phyloP scores from a whole-genome alignment of 139 green algal genomes.

The Coelastrella sp. region DNA sequence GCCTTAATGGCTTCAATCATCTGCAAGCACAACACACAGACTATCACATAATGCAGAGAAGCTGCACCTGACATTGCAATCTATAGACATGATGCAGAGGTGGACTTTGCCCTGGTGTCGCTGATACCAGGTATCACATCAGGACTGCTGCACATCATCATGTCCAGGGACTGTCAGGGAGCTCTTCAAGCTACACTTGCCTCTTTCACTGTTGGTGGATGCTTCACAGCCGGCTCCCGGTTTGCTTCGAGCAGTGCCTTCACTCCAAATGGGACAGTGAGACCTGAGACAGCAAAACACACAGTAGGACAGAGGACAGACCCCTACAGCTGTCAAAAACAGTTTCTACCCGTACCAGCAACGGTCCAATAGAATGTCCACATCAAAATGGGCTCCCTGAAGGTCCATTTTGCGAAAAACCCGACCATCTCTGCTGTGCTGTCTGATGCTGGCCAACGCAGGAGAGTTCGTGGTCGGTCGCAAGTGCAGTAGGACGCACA shows the following conservation, averaged over 20 bases:
- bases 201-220: constrained; percentile 42
- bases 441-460: background rate
- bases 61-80: no score
- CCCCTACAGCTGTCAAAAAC: background rate
- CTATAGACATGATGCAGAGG: no score
- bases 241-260: background rate
- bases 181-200: background rate
- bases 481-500: no score
- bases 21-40: no score
- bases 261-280: constrained; percentile 33
- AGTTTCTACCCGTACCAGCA: constrained; percentile 13
- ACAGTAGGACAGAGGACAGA: background rate
- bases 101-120: no score
- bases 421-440: background rate
- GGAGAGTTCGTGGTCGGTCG: no score
- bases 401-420: constrained; percentile 39
- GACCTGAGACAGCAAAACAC: constrained; percentile 18
- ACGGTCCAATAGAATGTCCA: constrained; percentile 45
- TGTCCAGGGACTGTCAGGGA: no score
- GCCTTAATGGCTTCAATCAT: constrained; percentile 44
- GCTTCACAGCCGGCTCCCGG: constrained; percentile 21
- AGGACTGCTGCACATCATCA: no score
- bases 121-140: no score
- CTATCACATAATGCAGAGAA: no score
- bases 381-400: constrained; percentile 40